Conservation (phyloP, 257 asterid species). For the Ligustrum vulgare region DNA sequence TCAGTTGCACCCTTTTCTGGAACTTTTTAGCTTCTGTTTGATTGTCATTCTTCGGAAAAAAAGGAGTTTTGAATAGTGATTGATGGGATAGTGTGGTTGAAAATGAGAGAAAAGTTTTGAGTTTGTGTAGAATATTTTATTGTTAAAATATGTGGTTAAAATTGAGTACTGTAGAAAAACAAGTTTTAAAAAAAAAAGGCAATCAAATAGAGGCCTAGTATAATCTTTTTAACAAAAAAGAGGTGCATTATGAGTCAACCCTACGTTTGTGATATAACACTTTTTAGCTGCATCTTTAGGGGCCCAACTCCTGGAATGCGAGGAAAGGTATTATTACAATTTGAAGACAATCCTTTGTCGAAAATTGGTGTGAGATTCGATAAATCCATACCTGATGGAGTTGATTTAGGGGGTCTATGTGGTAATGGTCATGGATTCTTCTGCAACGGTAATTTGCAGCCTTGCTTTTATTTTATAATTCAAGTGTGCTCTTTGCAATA, state of each 20-base stretch:
- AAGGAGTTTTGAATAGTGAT: too few species aligned
- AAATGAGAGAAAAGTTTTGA: too few species aligned
- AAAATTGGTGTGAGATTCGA: slow-evolving; percentile 93
- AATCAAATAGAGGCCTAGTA: background rate
- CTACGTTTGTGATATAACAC: slow-evolving; percentile 20
- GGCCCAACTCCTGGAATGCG: slow-evolving; percentile 83
- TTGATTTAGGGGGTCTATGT: slow-evolving; percentile 88
- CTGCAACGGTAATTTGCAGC: slow-evolving; percentile 73
- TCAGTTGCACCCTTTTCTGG: background rate
- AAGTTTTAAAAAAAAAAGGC: too few species aligned
- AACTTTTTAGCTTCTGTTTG: background rate
- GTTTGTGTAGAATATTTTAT: too few species aligned
- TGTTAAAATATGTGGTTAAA: too few species aligned
- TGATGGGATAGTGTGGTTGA: too few species aligned
- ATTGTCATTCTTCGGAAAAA: too few species aligned
- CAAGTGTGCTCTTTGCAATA: background rate
- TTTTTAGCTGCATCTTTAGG: slow-evolving; percentile 50
- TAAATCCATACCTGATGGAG: slow-evolving; percentile 76
- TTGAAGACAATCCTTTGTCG: slow-evolving; percentile 76
- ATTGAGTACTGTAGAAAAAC: too few species aligned
- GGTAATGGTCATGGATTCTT: slow-evolving; percentile 86
- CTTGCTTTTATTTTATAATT: slow-evolving; percentile 21
- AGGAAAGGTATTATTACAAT: slow-evolving; percentile 77
- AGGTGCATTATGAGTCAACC: slow-evolving; percentile 6
- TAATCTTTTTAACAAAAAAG: background rate